Evolutionary conservation across 2,329 filamentous ascomycete genomes (phyloP), one percentile per base, ranked within the genome.

Genomic region (Fusarium oligoseptatum): DNA sequence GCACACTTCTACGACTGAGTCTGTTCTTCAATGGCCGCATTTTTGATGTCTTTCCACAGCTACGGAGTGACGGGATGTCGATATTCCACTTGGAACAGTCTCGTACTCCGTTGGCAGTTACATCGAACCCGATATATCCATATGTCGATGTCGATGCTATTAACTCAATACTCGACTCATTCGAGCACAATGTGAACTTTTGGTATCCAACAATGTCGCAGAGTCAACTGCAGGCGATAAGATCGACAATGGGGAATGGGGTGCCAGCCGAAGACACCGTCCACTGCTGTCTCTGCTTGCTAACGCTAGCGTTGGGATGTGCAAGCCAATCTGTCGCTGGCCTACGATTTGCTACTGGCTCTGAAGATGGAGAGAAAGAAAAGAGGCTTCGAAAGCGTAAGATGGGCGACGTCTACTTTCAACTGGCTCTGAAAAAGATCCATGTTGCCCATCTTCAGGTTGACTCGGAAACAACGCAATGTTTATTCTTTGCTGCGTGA

Each of bases 161-260:
- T 3, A 81, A 84, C 17, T 76, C 77, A 0, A 83, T 87, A 6
- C 75, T 88, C 0, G 77, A 81, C 2, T 82, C 85, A 0, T 89
- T 89, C 55, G 82, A 87, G 68, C 77, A 79, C 3, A 84, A 83
- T 37, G 80, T 88, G 48, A 89, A 89, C 76, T 88, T 88, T 57
- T 89, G 86, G 86, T 89, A 88, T 65, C 87, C 87, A 0, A 87
- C 85, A 7, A 83, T 87, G 80, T 86, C 86, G 0, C 81, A 81
- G 50, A 67, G 71, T 0, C 85, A 84, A 29, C 75, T 87, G 1
- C 72, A 80, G 2, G 75, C 73, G 24, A 77, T 84, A 6, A 79
- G 83, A 8, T 56, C 64, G 0, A 79, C 80, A 3, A 77, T 88
- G 2, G 68, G 79, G 5, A 75, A 73, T 1, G 84, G 82, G 0